Percentiles rank a stretch among this genome's conserved stretches.
Conservation (phyloP, 75 land plant genomes). For the Selaginella tamariscina region DNA sequence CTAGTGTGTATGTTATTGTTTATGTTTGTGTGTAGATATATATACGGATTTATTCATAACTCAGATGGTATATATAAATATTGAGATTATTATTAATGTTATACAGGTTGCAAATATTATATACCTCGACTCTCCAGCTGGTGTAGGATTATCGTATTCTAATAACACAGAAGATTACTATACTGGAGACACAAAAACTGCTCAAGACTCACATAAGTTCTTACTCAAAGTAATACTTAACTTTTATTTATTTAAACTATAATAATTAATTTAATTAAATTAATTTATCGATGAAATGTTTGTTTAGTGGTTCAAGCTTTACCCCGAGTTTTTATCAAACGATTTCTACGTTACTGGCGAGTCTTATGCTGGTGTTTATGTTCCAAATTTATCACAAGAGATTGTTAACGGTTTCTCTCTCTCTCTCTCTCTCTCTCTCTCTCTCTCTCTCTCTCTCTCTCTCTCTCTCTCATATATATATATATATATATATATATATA, state of each 20-base stretch:
- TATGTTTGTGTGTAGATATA: no score
- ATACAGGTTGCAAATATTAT: constrained; percentile 68
- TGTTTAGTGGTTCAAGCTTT: constrained; percentile 78
- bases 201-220: constrained; percentile 63
- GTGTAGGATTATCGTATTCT: constrained; percentile 84
- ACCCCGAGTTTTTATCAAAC: constrained; percentile 60
- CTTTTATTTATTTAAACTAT: neutral
- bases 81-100: no score
- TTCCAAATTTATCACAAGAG: constrained; percentile 61
- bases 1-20: neutral
- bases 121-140: constrained; percentile 89
- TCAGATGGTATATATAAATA: neutral
- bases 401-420: constrained; percentile 43
- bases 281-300: no score
- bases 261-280: no score
- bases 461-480: neutral
- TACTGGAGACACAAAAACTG: constrained; percentile 75
- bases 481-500: neutral
- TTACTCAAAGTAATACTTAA: constrained; percentile 42
- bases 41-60: neutral
- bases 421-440: neutral
- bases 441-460: neutral
- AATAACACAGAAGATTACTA: constrained; percentile 35
- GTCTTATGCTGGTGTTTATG: constrained; percentile 86
- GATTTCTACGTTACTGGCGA: constrained; percentile 78